Evolutionary conservation across 176 grass and related monocot genomes (phyloP).

Genomic region (Hyparrhenia diplandra): DNA sequence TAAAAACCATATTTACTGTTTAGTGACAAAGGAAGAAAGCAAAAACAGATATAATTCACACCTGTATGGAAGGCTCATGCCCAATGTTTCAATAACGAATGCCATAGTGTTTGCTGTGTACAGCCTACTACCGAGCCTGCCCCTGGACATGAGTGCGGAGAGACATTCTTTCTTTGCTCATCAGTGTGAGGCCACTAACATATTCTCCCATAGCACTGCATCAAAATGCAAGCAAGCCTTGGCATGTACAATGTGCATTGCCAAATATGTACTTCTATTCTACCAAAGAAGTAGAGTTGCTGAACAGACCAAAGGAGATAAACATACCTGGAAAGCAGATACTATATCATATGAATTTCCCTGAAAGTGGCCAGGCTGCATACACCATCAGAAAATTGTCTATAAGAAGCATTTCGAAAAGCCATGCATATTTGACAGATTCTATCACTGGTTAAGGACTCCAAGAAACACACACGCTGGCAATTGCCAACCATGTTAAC

Average conservation of each 20-base stretch:
- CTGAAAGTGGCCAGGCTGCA: constrained; percentile 95
- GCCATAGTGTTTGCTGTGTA: constrained; percentile 99
- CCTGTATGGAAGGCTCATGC: constrained; percentile 99
- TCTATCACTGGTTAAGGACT: neutral
- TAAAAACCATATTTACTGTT: neutral
- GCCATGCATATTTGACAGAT: neutral
- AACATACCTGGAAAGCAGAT: constrained; percentile 89
- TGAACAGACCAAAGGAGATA: neutral
- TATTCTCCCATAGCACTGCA: constrained; percentile 90
- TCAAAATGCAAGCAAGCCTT: constrained; percentile 13
- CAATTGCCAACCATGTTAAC: neutral
- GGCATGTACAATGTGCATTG: neutral
- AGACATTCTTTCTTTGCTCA: constrained; percentile 79
- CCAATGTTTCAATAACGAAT: constrained; percentile 95
- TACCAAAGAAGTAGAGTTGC: neutral
- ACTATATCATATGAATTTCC: constrained; percentile 96
- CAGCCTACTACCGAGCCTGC: constrained; percentile 98
- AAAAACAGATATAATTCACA: constrained; percentile 23
- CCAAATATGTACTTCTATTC: neutral
- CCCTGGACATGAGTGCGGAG: constrained; percentile 90
- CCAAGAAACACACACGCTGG: neutral
- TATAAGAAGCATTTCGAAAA: neutral
- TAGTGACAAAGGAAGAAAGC: neutral
- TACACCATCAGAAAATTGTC: constrained; percentile 8
- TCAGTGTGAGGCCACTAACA: constrained; percentile 79